Evolutionary conservation across 2,329 filamentous ascomycete genomes (phyloP), one percentile per base, ranked within the genome.

Genomic region (Aspergillus intermedius): DNA sequence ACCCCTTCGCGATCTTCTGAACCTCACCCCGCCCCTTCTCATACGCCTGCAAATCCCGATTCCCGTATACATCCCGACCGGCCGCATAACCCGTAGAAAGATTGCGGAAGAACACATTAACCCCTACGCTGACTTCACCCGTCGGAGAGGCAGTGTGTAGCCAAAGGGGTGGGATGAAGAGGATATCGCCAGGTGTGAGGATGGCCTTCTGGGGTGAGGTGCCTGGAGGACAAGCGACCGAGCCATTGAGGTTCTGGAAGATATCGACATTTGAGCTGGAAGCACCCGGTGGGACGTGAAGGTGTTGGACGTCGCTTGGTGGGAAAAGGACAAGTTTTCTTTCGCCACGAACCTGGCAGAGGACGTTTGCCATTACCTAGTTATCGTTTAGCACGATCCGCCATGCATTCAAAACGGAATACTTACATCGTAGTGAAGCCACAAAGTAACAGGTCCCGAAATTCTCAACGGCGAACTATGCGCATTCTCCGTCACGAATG

Each of bases 101-200:
- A 52, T 83, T 84, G 40, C 83, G 81, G 71, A 94, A 95, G 73
- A 95, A 95, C 23, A 91, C 79, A 63, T 95, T 95, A n/a, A 95
- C 83, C 1, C 88, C 88, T 6, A 95, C 75, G 57, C 87, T 90
- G 51, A 81, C 65, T 44, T 59, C 55, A n/a, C 59, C 60, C 3
- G 55, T 60, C 19, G 64, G 60, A 47, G 60, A 58, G 22, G 64
- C 84, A 0, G 88, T 85, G 66, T 95, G 91, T 10, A 88, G 76
- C 90, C 91, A 95, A 57, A 93, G 77, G 0, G 88, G 81, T 0
- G 90, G 90, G 25, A 95, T 77, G 65, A 87, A 91, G 7, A 95
- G 71, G 2, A 91, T 77, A 49, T 95, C 89, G 1, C 89, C 88
- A 0, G 86, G 81, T 1, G 74, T 65, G 4, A 95, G 72, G 0